Evolutionary conservation across 371 early-diverging fungal species (phyloP), one percentile per base, ranked within the genome.

Genomic region (Mucor lusitanicus): DNA sequence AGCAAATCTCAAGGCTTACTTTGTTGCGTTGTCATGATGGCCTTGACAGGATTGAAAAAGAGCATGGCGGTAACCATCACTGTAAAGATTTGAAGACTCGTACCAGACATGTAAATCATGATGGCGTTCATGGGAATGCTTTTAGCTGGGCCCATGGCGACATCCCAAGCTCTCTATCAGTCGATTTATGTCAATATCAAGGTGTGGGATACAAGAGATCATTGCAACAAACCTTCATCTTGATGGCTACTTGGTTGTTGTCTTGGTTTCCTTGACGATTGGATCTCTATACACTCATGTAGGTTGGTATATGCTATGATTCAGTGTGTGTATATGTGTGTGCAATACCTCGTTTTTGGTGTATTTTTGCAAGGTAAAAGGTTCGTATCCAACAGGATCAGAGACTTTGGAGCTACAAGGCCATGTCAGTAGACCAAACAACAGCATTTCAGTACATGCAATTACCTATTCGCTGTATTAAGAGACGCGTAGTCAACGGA

Each of bases 41-140:
- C 91, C 67, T 90, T 91, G 42, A 92, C 73, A 27, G 97, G 94
- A 30, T 95, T 90, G 73, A 90, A 91, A 68, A 99, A 89, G 37
- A 98, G 87, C 99, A 98, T 99, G 30, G 87, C 95, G 1, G 96
- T 96, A 40, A 98, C 92, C 82, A 98, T 89, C 37, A 99, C 94
- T 44, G 91, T 91, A 68, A 96, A 99, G 59, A 98, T 97, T 68
- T 97, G 96, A 40, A 99, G 93, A 64, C 91, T 77, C 71, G 92
- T 96, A 54, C 99, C 99, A 19, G 92, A 91, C 99, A 99, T 99
- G 84, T 94, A 98, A 48, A 97, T 87, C 99, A 99, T 99, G 78
- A 99, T 90, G 25, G 88, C 94, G 66, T 97, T 97, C 98, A 97
- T 98, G 0, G 98, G 97, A 30, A 97, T 90, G 53, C 90, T 90